Evolutionary conservation across 2,329 filamentous ascomycete genomes (phyloP).

Genomic region (Arthrobotrys conoides): DNA sequence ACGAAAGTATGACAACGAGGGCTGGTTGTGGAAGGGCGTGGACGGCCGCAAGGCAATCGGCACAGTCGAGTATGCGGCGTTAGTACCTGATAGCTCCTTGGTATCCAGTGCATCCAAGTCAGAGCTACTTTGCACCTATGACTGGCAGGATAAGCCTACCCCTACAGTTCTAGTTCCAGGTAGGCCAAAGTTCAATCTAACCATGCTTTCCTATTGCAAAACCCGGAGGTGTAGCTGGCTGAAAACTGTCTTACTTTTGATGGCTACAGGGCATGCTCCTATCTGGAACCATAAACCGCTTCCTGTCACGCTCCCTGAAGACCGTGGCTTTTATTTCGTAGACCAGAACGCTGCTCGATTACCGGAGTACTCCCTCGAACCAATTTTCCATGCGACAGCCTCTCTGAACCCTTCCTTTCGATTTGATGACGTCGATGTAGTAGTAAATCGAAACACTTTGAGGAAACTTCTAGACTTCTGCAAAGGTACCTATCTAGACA

Average conservation of each 20-base stretch:
- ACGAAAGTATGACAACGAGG: too few species aligned
- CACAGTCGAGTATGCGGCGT: too few species aligned
- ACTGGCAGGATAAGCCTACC: conserved; percentile 16
- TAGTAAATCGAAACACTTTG: conserved; percentile 65
- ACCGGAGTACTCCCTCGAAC: conserved; percentile 64
- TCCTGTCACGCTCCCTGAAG: neutral
- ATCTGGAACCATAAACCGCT: neutral
- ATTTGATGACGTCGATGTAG: conserved; percentile 63
- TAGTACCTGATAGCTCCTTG: neutral
- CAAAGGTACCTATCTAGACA: conserved; percentile 32
- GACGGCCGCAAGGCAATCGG: too few species aligned
- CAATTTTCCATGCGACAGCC: conserved; percentile 63
- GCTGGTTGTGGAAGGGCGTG: too few species aligned
- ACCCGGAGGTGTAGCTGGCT: neutral
- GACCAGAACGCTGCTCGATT: conserved; percentile 65
- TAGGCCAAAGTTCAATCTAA: too few species aligned
- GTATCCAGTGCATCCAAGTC: conserved; percentile 13
- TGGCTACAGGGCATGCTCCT: neutral
- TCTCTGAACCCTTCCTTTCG: conserved; percentile 62
- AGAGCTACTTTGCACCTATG: conserved; percentile 25
- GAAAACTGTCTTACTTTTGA: neutral
- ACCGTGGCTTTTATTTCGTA: conserved; percentile 19
- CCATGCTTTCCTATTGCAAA: neutral
- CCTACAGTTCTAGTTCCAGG: too few species aligned
- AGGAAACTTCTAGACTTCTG: conserved; percentile 65